Conservation (phyloP, 2,329 filamentous ascomycete genomes). For the Colletotrichum costaricense region DNA sequence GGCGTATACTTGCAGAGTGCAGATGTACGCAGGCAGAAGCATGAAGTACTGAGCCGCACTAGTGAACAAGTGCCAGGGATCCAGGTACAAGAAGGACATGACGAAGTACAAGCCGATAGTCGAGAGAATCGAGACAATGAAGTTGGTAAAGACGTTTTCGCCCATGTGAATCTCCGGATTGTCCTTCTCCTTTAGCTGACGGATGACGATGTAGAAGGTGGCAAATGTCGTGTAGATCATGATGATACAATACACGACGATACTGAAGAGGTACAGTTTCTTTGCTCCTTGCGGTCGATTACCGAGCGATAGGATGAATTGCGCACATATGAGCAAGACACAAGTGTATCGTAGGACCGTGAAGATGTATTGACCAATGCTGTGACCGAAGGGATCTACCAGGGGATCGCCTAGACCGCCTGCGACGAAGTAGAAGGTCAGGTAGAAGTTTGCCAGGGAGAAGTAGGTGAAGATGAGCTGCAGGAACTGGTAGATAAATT, state of each 20-base stretch:
- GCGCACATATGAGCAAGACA: slow-evolving; percentile 88
- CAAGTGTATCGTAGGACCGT: slow-evolving; percentile 86
- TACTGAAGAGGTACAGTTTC: slow-evolving; percentile 87
- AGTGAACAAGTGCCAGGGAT: slow-evolving; percentile 99
- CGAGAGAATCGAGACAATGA: slow-evolving; percentile 89
- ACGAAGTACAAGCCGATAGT: slow-evolving; percentile 95
- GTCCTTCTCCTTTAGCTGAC: slow-evolving; percentile 73
- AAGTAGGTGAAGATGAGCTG: slow-evolving; percentile 97
- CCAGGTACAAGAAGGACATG: slow-evolving; percentile 96
- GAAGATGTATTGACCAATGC: slow-evolving; percentile 87
- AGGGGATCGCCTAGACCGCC: slow-evolving; percentile 84
- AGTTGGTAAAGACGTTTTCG: slow-evolving; percentile 93
- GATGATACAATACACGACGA: slow-evolving; percentile 92
- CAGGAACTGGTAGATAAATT: slow-evolving; percentile 95
- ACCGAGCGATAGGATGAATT: slow-evolving; percentile 96
- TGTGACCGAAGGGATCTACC: slow-evolving; percentile 92
- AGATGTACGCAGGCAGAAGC: slow-evolving; percentile 92
- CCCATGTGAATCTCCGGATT: slow-evolving; percentile 66
- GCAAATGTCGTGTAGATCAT: slow-evolving; percentile 97
- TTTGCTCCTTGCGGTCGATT: slow-evolving; percentile 96
- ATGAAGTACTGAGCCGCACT: slow-evolving; percentile 92
- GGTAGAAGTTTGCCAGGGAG: slow-evolving; percentile 97
- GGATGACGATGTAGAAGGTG: slow-evolving; percentile 86
- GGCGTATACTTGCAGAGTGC: slow-evolving; percentile 96
- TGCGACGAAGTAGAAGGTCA: slow-evolving; percentile 98